A percentile compares a stretch with the other conserved stretches of the same genome.
Evolutionary conservation across 2,329 filamentous ascomycete species (phyloP).

Genomic region (Camptophora hylomeconis): DNA sequence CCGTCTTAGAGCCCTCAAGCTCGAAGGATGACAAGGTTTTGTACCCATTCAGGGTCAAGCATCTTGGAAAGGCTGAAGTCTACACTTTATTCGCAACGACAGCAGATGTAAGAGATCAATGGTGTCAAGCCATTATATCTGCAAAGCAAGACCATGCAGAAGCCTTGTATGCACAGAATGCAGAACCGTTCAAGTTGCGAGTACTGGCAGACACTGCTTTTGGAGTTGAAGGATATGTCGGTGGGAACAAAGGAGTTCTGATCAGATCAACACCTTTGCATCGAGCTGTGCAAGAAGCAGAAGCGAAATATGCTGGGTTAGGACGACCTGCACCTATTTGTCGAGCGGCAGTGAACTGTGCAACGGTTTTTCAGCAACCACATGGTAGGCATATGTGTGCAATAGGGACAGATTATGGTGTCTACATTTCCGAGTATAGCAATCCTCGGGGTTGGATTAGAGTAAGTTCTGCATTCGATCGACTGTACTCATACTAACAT

Average conservation of each 20-base stretch:
- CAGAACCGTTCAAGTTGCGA: slow-evolving; percentile 83
- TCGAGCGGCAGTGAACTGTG: slow-evolving; percentile 78
- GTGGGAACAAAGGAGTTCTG: slow-evolving; percentile 44
- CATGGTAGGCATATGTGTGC: slow-evolving; percentile 79
- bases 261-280: slow-evolving; percentile 88
- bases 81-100: slow-evolving; percentile 82
- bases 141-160: slow-evolving; percentile 90
- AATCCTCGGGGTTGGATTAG: slow-evolving; percentile 85
- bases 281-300: slow-evolving; percentile 77
- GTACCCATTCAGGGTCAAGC: slow-evolving; percentile 91
- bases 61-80: slow-evolving; percentile 73
- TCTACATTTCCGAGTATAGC: slow-evolving; percentile 76
- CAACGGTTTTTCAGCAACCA: slow-evolving; percentile 71
- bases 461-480: slow-evolving; percentile 41
- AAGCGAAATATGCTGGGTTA: slow-evolving; percentile 52
- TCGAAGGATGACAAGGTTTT: slow-evolving; percentile 67
- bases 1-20: slow-evolving; percentile 33
- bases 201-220: slow-evolving; percentile 91
- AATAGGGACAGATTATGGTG: slow-evolving; percentile 87
- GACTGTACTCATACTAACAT: slow-evolving; percentile 19
- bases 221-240: slow-evolving; percentile 51
- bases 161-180: slow-evolving; percentile 79
- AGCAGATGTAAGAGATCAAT: slow-evolving; percentile 63
- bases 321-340: slow-evolving; percentile 68
- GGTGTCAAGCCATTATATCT: slow-evolving; percentile 87